These are phyloP conservation scores for Starmera amethionina DNA, from an alignment of 805 yeast species.

Conservation along the genomic window DNA sequence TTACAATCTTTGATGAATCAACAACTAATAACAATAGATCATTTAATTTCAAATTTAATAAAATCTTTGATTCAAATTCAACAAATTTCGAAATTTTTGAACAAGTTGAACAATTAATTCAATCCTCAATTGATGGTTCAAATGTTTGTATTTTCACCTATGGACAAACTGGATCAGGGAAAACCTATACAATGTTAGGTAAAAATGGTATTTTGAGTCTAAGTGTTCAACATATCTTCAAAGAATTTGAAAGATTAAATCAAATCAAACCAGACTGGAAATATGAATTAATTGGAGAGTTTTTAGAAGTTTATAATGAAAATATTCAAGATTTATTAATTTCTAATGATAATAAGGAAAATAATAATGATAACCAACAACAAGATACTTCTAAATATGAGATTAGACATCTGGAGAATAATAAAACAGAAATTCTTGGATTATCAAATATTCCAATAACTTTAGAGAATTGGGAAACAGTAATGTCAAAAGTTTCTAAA, in stretches of 20 bases:
- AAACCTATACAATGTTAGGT: constrained; percentile 82
- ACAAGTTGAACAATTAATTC: constrained; percentile 80
- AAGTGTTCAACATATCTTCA: constrained; percentile 51
- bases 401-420: constrained; percentile 55
- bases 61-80: constrained; percentile 49
- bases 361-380: constrained; percentile 3
- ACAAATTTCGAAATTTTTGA: constrained; percentile 61
- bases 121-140: constrained; percentile 78
- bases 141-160: constrained; percentile 93
- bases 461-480: constrained; percentile 7
- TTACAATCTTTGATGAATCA: neutral
- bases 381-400: constrained; percentile 37
- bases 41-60: constrained; percentile 60
- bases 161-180: constrained; percentile 96
- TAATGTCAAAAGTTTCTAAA: constrained; percentile 45
- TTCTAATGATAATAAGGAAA: constrained; percentile 6
- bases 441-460: constrained; percentile 30
- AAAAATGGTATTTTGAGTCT: constrained; percentile 74
- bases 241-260: constrained; percentile 38
- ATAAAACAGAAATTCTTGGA: constrained; percentile 53
- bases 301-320: constrained; percentile 87
- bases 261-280: constrained; percentile 50
- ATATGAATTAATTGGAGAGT: constrained; percentile 58
- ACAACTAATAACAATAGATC: constrained; percentile 3
- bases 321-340: constrained; percentile 58